phyloP scores from a whole-genome alignment of 176 grass and related monocot genomes.

The Oryza officinalis region DNA sequence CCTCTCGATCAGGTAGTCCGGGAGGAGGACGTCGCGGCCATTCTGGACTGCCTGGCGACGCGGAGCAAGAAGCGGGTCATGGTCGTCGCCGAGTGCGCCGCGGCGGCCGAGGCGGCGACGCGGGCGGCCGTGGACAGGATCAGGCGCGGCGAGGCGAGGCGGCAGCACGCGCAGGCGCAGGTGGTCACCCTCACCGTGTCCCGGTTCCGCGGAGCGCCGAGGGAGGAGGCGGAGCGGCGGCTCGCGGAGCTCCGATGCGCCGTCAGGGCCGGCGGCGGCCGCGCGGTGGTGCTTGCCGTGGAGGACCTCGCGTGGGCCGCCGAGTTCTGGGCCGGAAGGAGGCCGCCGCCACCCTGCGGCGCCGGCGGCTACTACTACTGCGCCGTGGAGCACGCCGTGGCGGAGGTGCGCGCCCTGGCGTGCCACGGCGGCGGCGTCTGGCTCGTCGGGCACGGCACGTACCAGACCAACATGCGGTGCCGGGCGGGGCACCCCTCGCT shows the following conservation, averaged over 20 bases:
- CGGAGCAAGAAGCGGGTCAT: constrained; percentile 62
- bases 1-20: constrained; percentile 30
- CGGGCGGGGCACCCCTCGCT: constrained; percentile 59
- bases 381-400: constrained; percentile 64
- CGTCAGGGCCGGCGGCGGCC: constrained; percentile 35
- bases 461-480: constrained; percentile 73
- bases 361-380: constrained; percentile 43
- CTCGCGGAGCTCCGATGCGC: constrained; percentile 57
- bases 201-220: constrained; percentile 40
- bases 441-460: constrained; percentile 62
- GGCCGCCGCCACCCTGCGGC: neutral
- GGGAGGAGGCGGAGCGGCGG: constrained; percentile 59
- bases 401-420: constrained; percentile 59
- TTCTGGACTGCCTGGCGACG: constrained; percentile 51
- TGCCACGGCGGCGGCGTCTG: constrained; percentile 49
- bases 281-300: constrained; percentile 49
- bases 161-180: constrained; percentile 31
- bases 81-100: constrained; percentile 57
- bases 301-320: constrained; percentile 66
- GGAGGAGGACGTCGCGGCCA: constrained; percentile 55
- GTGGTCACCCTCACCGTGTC: constrained; percentile 52
- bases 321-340: constrained; percentile 48
- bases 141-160: constrained; percentile 45
- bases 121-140: constrained; percentile 54
- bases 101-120: constrained; percentile 42